These are phyloP conservation scores for Didymella arachidicola DNA, from an alignment of 2,329 filamentous ascomycete species.

Conservation along the genomic window DNA sequence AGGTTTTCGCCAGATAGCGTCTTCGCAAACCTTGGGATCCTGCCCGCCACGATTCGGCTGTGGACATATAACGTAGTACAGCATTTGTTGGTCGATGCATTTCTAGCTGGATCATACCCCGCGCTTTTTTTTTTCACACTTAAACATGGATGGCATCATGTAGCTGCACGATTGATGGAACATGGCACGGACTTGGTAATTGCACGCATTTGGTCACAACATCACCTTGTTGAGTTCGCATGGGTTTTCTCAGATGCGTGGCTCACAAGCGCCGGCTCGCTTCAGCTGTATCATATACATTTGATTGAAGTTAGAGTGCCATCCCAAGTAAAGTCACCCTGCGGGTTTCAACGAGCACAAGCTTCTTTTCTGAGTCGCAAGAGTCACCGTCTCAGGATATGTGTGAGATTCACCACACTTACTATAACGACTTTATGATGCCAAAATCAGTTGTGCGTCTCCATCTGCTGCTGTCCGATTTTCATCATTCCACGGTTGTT, in stretches of 20 bases:
- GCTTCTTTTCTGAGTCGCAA: background rate
- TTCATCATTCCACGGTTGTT: background rate
- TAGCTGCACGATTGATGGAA: slow-evolving; percentile 23
- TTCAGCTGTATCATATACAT: slow-evolving; percentile 21
- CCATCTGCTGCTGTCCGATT: background rate
- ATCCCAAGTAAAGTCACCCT: background rate
- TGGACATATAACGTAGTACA: slow-evolving; percentile 3
- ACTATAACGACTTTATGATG: background rate
- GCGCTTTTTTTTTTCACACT: slow-evolving; percentile 15
- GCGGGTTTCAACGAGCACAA: background rate
- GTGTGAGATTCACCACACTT: background rate
- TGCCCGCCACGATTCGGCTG: background rate
- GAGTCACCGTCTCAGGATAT: background rate
- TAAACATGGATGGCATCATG: slow-evolving; percentile 16
- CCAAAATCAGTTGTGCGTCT: too few species aligned
- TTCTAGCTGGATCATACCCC: slow-evolving; percentile 24
- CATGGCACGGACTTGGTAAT: slow-evolving; percentile 20
- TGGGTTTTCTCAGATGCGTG: slow-evolving; percentile 6
- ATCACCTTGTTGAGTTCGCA: slow-evolving; percentile 6
- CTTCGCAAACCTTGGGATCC: slow-evolving; percentile 7
- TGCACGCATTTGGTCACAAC: slow-evolving; percentile 11
- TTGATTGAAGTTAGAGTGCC: slow-evolving; percentile 5
- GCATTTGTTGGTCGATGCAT: slow-evolving; percentile 19
- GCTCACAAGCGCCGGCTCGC: slow-evolving; percentile 8
- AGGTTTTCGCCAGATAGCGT: slow-evolving; percentile 71